Base-by-base conservation (phyloP, 83 land plant species). In the Diphasiastrum complanatum region DNA sequence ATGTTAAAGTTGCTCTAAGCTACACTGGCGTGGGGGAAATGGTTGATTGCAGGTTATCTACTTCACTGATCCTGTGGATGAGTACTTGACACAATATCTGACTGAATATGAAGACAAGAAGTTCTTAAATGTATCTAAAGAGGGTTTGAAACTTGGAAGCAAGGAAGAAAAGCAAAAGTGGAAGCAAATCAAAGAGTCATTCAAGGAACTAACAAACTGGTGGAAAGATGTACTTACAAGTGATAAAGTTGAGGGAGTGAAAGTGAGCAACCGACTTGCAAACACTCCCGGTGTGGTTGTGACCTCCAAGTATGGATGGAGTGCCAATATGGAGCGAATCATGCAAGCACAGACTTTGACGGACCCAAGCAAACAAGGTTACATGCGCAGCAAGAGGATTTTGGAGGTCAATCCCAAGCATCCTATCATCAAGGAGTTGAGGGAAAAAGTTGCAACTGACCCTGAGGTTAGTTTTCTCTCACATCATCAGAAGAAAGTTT, bases 21-120 rank as follows among this genome's bases (percentile, higher is more conserved):
- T n/a, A n/a, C n/a, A n/a, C n/a, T n/a, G n/a, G n/a, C n/a, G n/a
- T n/a, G n/a, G n/a, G n/a, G n/a, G n/a, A 48, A 26, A n/a, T 49
- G 22, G 47, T 37, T 30, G 38, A n/a, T 78, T 73, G 63, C 75
- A 93, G 99, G 99, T 93, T 23, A 93, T 93, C 27, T 89, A 75
- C 89, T 86, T 93, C 71, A 89, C 92, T 5, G 99, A 93, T 71
- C 97, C 99, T 31, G 85, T 93, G 49, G 96, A 93, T 57, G 96
- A 93, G 60, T 93, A 93, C 68, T 57, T 93, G 43, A 89, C 85
- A 83, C 99, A 93, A 76, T 85, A 89, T 73, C 71, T 93, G 65
- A 93, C 95, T 82, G 99, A 93, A 45, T 93, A 83, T 51, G 99
- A 93, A 45, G 99, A 89, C 78, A 88, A 93, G 68, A 83, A 93